These are phyloP conservation scores for Brettanomyces bruxellensis DNA, from an alignment of 805 yeast genomes.

Conservation along the genomic window DNA sequence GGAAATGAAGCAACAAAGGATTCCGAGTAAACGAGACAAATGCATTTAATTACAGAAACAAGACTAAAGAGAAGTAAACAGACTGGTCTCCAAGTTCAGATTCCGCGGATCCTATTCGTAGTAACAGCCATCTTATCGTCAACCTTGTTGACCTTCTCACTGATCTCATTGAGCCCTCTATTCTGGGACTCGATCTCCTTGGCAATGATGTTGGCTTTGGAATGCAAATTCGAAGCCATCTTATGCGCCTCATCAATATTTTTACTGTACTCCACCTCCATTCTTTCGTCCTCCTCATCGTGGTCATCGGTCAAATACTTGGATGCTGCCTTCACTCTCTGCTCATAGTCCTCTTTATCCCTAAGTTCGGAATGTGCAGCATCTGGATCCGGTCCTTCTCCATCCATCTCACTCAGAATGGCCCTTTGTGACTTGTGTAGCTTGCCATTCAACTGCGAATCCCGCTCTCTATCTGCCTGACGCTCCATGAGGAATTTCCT, in stretches of 20 bases:
- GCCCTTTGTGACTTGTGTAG: slow-evolving; percentile 20
- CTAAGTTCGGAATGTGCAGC: slow-evolving; percentile 18
- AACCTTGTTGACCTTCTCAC: slow-evolving; percentile 74
- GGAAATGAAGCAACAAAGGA: too few species aligned
- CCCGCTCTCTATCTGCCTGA: slow-evolving; percentile 22
- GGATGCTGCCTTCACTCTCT: slow-evolving; percentile 47
- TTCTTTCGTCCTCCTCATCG: slow-evolving; percentile 86
- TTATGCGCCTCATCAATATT: slow-evolving; percentile 73
- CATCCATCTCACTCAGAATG: slow-evolving; percentile 39
- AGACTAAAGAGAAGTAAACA: too few species aligned
- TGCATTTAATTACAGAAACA: too few species aligned
- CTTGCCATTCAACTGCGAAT: slow-evolving; percentile 16
- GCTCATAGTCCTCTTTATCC: slow-evolving; percentile 42
- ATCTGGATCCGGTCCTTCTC: slow-evolving; percentile 10
- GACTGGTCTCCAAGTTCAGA: slow-evolving; percentile 5
- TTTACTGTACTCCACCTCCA: slow-evolving; percentile 79
- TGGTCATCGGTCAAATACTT: slow-evolving; percentile 71
- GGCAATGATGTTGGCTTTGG: slow-evolving; percentile 63
- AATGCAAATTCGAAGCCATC: slow-evolving; percentile 61
- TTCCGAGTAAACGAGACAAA: too few species aligned
- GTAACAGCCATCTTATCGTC: slow-evolving; percentile 57
- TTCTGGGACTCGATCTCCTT: slow-evolving; percentile 78
- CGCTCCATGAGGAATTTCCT: slow-evolving; percentile 48
- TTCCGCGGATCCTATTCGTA: slow-evolving; percentile 25
- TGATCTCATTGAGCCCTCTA: slow-evolving; percentile 60